phyloP scores from a whole-genome alignment of 352 stramenopile species.

The Pythium aristosporum region DNA sequence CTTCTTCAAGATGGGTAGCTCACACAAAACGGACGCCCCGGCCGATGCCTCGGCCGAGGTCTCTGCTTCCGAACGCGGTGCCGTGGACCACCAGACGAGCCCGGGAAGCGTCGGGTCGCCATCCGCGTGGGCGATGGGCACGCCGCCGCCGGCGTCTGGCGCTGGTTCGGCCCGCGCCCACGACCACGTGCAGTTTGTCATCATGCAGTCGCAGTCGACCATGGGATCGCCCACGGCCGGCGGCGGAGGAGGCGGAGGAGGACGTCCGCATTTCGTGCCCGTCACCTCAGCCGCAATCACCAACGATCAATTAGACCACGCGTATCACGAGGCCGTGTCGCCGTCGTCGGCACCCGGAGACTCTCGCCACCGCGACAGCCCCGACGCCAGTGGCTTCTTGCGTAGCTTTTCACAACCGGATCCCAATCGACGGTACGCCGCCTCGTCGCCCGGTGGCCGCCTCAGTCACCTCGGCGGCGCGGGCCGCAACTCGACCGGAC shows the following conservation, averaged over 20 bases:
- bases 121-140: constrained; percentile 2
- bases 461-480: constrained; percentile 20
- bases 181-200: constrained; percentile 24
- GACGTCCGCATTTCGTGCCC: constrained; percentile 8
- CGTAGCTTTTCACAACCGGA: constrained; percentile 14
- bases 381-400: constrained; percentile 7
- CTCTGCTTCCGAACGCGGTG: constrained; percentile 11
- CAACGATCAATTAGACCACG: constrained; percentile 3
- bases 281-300: constrained; percentile 1
- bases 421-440: constrained; percentile 15
- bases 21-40: constrained; percentile 1
- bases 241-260: background rate
- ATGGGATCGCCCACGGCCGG: background rate
- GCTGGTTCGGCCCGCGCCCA: background rate
- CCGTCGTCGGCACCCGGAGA: constrained; percentile 6
- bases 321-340: constrained; percentile 8
- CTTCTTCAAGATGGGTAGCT: constrained; percentile 15
- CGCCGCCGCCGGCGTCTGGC: constrained; percentile 6
- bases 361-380: constrained; percentile 9
- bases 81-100: constrained; percentile 7
- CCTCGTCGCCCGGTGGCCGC: constrained; percentile 19
- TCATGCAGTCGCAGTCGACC: constrained; percentile 22
- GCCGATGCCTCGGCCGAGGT: background rate
- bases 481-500: constrained; percentile 17
- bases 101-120: constrained; percentile 9